Base-by-base conservation (phyloP, 495 filamentous ascomycete genomes). In the Hypoxylon lienhwacheense region DNA sequence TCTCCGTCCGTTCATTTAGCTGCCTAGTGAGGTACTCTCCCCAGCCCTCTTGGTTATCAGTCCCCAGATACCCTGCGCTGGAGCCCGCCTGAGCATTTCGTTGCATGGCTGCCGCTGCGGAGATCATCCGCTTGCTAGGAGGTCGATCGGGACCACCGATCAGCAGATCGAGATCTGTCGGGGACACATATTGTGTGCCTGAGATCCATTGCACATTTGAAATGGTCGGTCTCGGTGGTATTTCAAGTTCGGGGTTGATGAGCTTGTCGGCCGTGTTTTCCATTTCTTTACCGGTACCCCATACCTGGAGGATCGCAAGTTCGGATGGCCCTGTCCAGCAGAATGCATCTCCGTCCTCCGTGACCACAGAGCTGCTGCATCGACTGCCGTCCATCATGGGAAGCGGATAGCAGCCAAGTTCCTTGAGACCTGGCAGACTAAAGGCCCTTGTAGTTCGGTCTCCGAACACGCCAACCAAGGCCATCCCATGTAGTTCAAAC, bases 151-250 rank as follows among this genome's bases (percentile, higher is more conserved):
- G 85, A 0, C 93, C 93, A 24, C 93, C 91, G 53, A 98, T 93
- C 26, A 97, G 70, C 5, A 95, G 67, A 58, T 97, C 93, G 73
- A 98, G 82, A 66, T 98, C 95, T n/a, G 85, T 75, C 10, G 89
- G 85, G 12, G 88, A 88, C 25, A 98, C 77, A 54, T 95, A 88
- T 69, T 96, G 92, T 8, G 95, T 97, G 1, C 93, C 95, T 0
- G 91, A 85, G 29, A 98, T 89, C 93, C 93, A 98, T 68, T 96
- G 89, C 15, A 98, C 65, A 56, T 93, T 96, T 6, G 88, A 91
- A 36, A 98, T 98, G 1, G 91, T 96, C n/a, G 93, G 95, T 22
- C 93, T 81, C 10, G 88, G 77, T 2, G 92, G 93, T 11, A 86
- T 76, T 10, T 78, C 61, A 10, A 85, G 80, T 52, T 85, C 74